phyloP scores from a whole-genome alignment of 148 eudicot species.

The Cornus kousa region DNA sequence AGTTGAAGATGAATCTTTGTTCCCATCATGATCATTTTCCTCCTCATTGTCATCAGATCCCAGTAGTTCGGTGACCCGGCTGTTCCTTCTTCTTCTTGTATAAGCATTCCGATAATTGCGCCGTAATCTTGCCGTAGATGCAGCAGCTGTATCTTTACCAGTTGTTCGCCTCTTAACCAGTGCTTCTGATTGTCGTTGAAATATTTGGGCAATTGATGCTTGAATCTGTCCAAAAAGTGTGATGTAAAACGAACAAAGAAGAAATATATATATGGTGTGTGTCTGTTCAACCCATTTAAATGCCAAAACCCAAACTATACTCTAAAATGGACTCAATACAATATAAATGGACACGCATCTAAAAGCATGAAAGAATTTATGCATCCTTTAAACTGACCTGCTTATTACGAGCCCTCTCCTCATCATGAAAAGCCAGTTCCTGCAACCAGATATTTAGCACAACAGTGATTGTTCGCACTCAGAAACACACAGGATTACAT shows the following conservation, averaged over 20 bases:
- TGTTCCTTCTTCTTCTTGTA: conserved; percentile 34
- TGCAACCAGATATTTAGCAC: conserved; percentile 22
- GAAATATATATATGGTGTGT: not conserved
- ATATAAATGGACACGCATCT: not conserved
- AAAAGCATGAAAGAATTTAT: not conserved
- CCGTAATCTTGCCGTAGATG: conserved; percentile 24
- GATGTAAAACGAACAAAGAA: not conserved
- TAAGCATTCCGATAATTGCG: conserved; percentile 22
- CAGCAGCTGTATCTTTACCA: conserved; percentile 27
- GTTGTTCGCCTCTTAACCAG: conserved; percentile 32
- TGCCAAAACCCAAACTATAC: not conserved
- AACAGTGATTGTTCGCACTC: not conserved
- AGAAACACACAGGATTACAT: not conserved
- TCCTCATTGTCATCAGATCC: conserved; percentile 41
- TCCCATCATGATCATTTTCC: conserved; percentile 26
- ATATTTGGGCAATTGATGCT: conserved; percentile 45
- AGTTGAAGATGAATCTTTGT: conserved; percentile 28
- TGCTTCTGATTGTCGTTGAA: conserved; percentile 54
- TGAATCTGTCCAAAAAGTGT: conserved; percentile 38
- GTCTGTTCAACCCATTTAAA: not conserved
- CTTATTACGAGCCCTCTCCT: conserved; percentile 46
- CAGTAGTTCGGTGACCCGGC: conserved; percentile 26
- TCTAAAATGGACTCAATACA: not conserved
- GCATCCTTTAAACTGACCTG: conserved; percentile 28
- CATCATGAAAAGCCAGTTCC: conserved; percentile 52